Evolutionary conservation across 2,329 filamentous ascomycete genomes (phyloP), one percentile per base, ranked within the genome.

Genomic region (Nannizzia gypsea): DNA sequence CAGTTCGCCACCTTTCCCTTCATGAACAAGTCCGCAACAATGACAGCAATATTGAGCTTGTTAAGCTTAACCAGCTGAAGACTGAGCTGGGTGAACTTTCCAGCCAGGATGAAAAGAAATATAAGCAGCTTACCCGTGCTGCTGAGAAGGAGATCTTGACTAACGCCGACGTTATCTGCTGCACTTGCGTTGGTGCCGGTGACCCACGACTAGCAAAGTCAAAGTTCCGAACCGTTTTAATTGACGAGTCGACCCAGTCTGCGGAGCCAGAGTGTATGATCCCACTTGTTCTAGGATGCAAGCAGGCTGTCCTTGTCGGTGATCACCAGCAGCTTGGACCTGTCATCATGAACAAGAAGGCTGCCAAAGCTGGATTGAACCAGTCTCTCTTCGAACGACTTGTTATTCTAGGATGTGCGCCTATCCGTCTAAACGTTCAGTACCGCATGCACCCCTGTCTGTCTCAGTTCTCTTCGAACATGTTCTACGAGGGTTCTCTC

Each of bases 301-400:
- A 99, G 77, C 93, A 99, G 73, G 90, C 96, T 56, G 93, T 99
- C n/a, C 82, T 99, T 38, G 93, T 99, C 46, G 93, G 93, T 70
- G 93, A 99, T 70, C 93, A 99, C 75, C 95, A 97, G 74, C 93
- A 99, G 73, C 83, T 99, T 65, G 93, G 93, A 0, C 93, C 93
- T 1, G 93, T 99, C 68, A 97, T 99, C 71, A 99, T 99, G 92
- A 99, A 99, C 81, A 99, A 99, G 81, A 97, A 97, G 76, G 93
- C 93, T 13, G 93, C 93, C 63, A 97, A 97, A 76, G 93, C 93
- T 59, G 93, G 93, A 63, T 80, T 99, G 15, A 96, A 97, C 75
- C 93, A 97, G 74, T 97, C 92, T n/a, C 80, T 99, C 8, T 99
- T 99, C 69, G 93, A 99, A 77, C 90, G 93, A 68, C 81, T 99